A percentile compares a stretch with the other conserved stretches of the same genome.
Conservation (phyloP, 306 rosid genomes). For the Castanea mollissima region DNA sequence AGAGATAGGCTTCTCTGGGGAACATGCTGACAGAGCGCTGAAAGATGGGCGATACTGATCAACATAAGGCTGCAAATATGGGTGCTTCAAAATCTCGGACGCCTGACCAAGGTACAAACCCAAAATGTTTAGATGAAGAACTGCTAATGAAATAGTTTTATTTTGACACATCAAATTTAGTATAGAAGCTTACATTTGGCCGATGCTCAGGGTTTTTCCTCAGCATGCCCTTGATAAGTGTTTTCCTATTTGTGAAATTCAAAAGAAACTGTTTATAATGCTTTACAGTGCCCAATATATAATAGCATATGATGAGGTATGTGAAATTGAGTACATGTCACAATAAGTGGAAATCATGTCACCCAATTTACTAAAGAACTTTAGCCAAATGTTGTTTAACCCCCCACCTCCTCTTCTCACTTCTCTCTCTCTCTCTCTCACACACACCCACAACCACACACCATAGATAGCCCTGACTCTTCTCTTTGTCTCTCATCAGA, state of each 20-base stretch:
- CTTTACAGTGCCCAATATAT: constrained; percentile 23
- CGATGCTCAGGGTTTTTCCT: constrained; percentile 96
- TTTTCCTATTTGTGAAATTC: constrained; percentile 63
- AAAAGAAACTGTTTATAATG: constrained; percentile 1
- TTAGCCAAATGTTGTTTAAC: too few species aligned
- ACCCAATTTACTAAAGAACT: too few species aligned
- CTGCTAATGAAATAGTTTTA: constrained; percentile 8
- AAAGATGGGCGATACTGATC: constrained; percentile 77
- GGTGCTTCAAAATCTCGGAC: constrained; percentile 89
- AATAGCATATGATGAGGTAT: background rate
- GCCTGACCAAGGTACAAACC: constrained; percentile 60
- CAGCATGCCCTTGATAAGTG: constrained; percentile 94
- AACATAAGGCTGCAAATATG: constrained; percentile 90
- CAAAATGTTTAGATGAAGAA: constrained; percentile 19
- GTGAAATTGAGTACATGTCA: background rate
- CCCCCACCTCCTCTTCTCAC: too few species aligned
- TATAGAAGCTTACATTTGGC: constrained; percentile 66
- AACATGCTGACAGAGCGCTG: constrained; percentile 44
- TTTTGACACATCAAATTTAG: constrained; percentile 11
- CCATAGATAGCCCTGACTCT: background rate
- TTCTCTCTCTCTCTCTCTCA: too few species aligned
- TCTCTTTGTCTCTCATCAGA: background rate
- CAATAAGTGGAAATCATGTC: background rate
- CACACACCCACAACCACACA: too few species aligned
- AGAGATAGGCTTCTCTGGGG: constrained; percentile 62